These are phyloP conservation scores for Vickermania spadyakhi DNA, from an alignment of 208 protist species.

Conservation along the genomic window DNA sequence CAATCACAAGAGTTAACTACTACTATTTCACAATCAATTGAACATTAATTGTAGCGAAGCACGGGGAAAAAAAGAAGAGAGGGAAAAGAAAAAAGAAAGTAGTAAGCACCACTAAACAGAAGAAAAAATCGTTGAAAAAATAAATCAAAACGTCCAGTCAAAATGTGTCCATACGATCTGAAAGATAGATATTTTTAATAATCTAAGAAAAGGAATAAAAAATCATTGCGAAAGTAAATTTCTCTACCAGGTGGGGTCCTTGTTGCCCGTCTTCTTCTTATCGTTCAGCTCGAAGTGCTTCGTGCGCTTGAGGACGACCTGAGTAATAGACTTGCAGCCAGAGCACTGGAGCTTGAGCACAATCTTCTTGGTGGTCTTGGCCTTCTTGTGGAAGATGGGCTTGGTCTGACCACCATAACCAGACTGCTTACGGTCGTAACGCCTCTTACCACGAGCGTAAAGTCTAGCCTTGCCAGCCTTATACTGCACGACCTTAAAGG, in stretches of 20 bases:
- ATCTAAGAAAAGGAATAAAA: no score
- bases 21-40: not conserved
- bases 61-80: not conserved
- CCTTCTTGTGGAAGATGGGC: constrained; percentile 99
- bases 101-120: constrained; percentile 3
- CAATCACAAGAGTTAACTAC: constrained; percentile 9
- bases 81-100: not conserved
- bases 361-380: constrained; percentile 98
- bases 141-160: no score
- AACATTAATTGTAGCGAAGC: constrained; percentile 3
- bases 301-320: constrained; percentile 94
- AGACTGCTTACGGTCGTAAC: constrained; percentile 98
- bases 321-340: constrained; percentile 92
- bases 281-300: constrained; percentile 99
- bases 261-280: constrained; percentile 73
- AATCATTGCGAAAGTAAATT: no score
- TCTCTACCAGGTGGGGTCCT: constrained; percentile 88
- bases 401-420: constrained; percentile 99
- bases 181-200: no score
- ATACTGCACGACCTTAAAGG: constrained; percentile 99
- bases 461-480: constrained; percentile 99
- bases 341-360: constrained; percentile 93
- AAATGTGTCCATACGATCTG: no score
- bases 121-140: constrained; percentile 11
- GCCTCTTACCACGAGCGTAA: constrained; percentile 98